Evolutionary conservation across 1,139 yeast genomes (phyloP), one percentile per base, ranked within the genome.

Genomic region (Yamadazyma taylorii): DNA sequence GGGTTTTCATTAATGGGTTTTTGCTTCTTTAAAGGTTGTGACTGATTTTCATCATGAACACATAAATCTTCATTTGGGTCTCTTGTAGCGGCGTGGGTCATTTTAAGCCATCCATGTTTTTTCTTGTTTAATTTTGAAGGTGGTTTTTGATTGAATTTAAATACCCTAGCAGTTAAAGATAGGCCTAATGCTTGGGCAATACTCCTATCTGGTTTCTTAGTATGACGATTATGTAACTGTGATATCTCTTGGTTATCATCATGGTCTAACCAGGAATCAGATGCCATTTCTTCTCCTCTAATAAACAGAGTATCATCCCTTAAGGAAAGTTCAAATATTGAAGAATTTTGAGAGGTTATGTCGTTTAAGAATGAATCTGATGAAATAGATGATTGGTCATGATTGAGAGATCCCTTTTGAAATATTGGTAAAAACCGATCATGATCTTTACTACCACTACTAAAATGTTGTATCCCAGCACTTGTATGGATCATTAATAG

Each of bases 161-260:
- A 28, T 19, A 38, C 35, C 28, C 33, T 42, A 13, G 32, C 32
- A 3, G 31, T 35, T 22, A 36, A 30, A 14, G 38, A 34, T 11
- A 42, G 17, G 2, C 47, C 47, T 16, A 44, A 35, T 10, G 46
- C 46, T 16, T 33, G 39, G 3, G 47, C 47, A 7, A 43, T 30
- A 3, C 27, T 24, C 3, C 44, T 41, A 25, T 41, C 37, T 12
- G 27, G 35, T 9, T 21, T 32, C 6, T 28, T 25, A 17, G 40
- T 46, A 8, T 34, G 34, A 11, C 30, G 17, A 28, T 10, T 8
- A 21, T 8, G 23, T 8, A 21, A 7, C 23, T 21, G 7, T 21
- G 23, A 21, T 8, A n/a, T n/a, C n/a, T n/a, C n/a, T n/a, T n/a
- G n/a, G n/a, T n/a, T n/a, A n/a, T n/a, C n/a, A n/a, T n/a, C n/a